Base-by-base conservation (phyloP, 768 basidiomycete species). In the Boletus reticuloceps region DNA sequence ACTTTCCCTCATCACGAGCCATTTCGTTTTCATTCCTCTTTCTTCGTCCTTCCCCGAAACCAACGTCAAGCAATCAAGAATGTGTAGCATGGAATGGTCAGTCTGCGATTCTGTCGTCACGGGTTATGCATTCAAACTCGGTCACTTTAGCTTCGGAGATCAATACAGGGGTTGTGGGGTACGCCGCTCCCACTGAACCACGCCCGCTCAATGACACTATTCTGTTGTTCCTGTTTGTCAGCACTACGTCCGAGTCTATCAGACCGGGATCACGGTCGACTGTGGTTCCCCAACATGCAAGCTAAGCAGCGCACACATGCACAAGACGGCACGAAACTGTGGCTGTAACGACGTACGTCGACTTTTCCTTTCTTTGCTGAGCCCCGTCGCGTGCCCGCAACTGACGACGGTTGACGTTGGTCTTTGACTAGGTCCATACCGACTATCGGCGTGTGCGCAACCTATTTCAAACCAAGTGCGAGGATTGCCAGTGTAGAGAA, bases 381-480 rank as follows among this genome's bases (percentile, higher is more conserved):
- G 36, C 36, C 13, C 36, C 16, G 36, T 17, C n/a, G 17, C 38
- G 38, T 19, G 14, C n/a, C n/a, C 38, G n/a, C 6, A 32, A 27
- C 58, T 65, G 42, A 51, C 38, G 34, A 49, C 34, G 29, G 7
- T 29, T 29, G 9, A 29, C 20, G 20, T 20, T 47, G 20, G 44
- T 16, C 20, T 41, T 36, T 37, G 32, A 19, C 37, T 17, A 81
- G 79, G 65, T 59, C 34, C 66, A 70, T 36, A 56, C 69, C 47
- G 84, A 87, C 61, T 65, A 82, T 38, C 77, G 81, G 51, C 76
- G 78, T 39, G 82, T 89, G 38, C 72, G 78, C 54, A 89, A 82
- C 67, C 74, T 88, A 68, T 85, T 89, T 61, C 85, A 86, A 61
- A 78, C 79, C 54, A 74, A 79, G 53, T 88, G 86, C 71, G 86